Conservation (phyloP, 208 protist species). For the Leishmania arabica region DNA sequence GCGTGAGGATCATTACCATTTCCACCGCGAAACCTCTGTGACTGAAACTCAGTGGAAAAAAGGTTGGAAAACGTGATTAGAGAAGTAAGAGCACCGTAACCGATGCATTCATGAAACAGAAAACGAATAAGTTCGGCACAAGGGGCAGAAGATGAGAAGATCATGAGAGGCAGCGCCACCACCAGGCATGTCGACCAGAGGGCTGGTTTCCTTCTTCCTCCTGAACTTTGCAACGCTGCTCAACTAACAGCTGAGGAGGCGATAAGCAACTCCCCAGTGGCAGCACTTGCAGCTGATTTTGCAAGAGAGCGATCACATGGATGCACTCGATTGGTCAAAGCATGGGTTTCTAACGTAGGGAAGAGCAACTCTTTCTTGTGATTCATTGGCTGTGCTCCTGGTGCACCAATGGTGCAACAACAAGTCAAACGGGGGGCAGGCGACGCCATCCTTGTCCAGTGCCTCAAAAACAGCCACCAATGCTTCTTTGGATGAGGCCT, state of each 20-base stretch:
- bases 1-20: slow-evolving; percentile 63
- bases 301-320: not conserved
- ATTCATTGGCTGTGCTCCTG: not conserved
- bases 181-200: not conserved
- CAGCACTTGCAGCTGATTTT: not conserved
- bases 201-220: not conserved
- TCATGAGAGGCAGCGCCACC: not conserved
- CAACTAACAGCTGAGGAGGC: not conserved
- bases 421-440: not conserved
- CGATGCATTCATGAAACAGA: not conserved
- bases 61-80: not conserved
- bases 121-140: not conserved
- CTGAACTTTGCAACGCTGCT: not conserved
- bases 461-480: not conserved
- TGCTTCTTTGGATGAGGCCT: not conserved
- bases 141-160: not conserved
- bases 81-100: too few species aligned
- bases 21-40: not conserved
- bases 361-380: not conserved
- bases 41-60: not conserved
- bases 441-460: not conserved
- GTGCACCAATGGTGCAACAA: too few species aligned
- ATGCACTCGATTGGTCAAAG: not conserved
- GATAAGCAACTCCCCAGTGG: not conserved
- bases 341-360: not conserved